Evolutionary conservation across 805 yeast genomes (phyloP), one percentile per base, ranked within the genome.

Genomic region (Wickerhamomyces sydowiorum): DNA sequence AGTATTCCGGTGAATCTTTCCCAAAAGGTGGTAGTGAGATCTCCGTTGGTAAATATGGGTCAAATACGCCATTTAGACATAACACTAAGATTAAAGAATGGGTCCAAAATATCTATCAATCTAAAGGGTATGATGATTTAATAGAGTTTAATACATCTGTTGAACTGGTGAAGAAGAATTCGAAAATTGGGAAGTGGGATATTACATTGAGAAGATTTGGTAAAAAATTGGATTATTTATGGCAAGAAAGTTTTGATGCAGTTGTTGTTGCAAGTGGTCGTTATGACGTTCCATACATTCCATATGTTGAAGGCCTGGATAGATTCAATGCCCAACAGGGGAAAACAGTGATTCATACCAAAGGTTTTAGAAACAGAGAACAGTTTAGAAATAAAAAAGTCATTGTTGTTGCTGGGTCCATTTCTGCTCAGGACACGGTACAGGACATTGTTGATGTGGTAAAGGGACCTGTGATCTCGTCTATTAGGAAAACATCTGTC

Each of bases 211-310:
- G 39, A 14, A 25, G 27, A 14, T 36, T 36, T 36, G 39, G 39
- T 20, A 17, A 33, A n/a, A 14, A 42, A 38, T 37, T 10, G 24
- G 38, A 24, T 35, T 33, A 33, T 21, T 10, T 33, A 21, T 73
- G 75, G 74, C 69, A 67, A 39, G 73, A 73, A 47, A 49, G 52
- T 22, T 77, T 68, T 48, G 86, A 81, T 54, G 80, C 74, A 7
- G 69, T 82, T 6, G 69, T 76, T 4, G 59, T 79, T 12, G 78
- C 84, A 3, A 58, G 72, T 7, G 89, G 89, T 6, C 77, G 75
- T 51, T 78, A 70, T 55, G 65, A 77, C 28, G 62, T 72, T 13
- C 88, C 89, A 2, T 64, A 54, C 43, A 54, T 73, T 33, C 87
- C 89, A 1, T 54, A 65, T 9, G 63, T 69, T 29, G 53, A 56